Percentiles rank a stretch among this genome's conserved stretches.
These are phyloP conservation scores for Extremus antarcticus DNA, from an alignment of 495 filamentous ascomycete genomes.

Conservation along the genomic window DNA sequence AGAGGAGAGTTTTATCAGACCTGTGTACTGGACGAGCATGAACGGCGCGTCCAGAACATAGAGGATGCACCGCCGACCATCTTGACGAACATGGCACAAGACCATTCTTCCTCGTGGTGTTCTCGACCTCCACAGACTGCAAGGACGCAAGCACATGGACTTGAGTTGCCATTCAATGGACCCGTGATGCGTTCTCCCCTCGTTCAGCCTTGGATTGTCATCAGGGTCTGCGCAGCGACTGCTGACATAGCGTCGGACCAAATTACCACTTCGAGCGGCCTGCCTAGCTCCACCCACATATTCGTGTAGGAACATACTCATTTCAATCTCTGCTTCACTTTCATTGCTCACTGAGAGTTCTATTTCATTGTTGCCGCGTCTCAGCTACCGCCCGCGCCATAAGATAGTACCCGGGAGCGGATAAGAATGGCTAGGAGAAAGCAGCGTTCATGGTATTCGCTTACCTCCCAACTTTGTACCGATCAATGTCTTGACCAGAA, in stretches of 20 bases:
- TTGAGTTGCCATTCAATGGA: too few relatives aligned
- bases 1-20: too few relatives aligned
- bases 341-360: neutral
- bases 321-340: neutral
- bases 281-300: neutral
- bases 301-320: neutral
- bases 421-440: neutral
- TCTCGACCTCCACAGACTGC: too few relatives aligned
- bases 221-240: too few relatives aligned
- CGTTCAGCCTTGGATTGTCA: too few relatives aligned
- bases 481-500: neutral
- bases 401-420: neutral
- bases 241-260: neutral
- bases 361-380: neutral
- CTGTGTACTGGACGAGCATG: too few relatives aligned
- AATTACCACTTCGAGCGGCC: neutral
- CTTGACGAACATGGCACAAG: too few relatives aligned
- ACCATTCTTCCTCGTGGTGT: too few relatives aligned
- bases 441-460: neutral
- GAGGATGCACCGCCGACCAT: too few relatives aligned
- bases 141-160: too few relatives aligned
- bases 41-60: too few relatives aligned
- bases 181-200: too few relatives aligned
- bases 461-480: neutral
- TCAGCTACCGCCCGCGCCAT: neutral